These are phyloP conservation scores for Syncephalastrum racemosum DNA, from an alignment of 371 early-diverging fungal genomes.

Conservation along the genomic window DNA sequence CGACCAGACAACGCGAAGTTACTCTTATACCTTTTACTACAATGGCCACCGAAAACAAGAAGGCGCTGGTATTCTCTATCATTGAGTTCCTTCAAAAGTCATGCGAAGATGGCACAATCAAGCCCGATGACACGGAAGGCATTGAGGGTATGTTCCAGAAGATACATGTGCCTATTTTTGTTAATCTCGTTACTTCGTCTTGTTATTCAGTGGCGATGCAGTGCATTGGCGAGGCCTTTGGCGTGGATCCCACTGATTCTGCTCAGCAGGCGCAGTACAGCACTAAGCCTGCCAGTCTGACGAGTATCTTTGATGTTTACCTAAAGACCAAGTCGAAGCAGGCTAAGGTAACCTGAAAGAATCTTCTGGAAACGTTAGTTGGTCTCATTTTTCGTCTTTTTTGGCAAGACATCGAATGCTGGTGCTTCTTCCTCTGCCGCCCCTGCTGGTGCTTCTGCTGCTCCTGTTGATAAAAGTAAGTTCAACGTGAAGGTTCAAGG, in stretches of 20 bases:
- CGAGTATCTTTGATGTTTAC: conserved; percentile 89
- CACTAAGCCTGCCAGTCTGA: conserved; percentile 83
- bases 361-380: conserved; percentile 19
- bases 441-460: conserved; percentile 15
- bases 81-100: conserved; percentile 86
- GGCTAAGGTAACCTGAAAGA: too few relatives aligned
- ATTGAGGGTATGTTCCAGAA: conserved; percentile 73
- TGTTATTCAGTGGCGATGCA: conserved; percentile 74
- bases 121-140: conserved; percentile 83
- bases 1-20: too few relatives aligned
- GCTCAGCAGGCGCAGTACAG: conserved; percentile 65
- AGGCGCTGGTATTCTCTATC: conserved; percentile 85
- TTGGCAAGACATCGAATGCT: conserved; percentile 1
- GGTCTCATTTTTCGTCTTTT: conserved; percentile 18
- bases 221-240: conserved; percentile 94
- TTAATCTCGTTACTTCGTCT: not conserved
- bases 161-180: not conserved
- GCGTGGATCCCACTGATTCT: conserved; percentile 74
- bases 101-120: conserved; percentile 75
- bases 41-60: conserved; percentile 61
- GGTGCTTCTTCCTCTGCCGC: conserved; percentile 10
- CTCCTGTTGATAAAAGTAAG: conserved; percentile 20
- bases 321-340: conserved; percentile 75
- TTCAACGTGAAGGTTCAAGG: conserved; percentile 1
- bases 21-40: conserved; percentile 1